Evolutionary conservation across 257 asterid genomes (phyloP).

Genomic region (Solanum sitiens): DNA sequence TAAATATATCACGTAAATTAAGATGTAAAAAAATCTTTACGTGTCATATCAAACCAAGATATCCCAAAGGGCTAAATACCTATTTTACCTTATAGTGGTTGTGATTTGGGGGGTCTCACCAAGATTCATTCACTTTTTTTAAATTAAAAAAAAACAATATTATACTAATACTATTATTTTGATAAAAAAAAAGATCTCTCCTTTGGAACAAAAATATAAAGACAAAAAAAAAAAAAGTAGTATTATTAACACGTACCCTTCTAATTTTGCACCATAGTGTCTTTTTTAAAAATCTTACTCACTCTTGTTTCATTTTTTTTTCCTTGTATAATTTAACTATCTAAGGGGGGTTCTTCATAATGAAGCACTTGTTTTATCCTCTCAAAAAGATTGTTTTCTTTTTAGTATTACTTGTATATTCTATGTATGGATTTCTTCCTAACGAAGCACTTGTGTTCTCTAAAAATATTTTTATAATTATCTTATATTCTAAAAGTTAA

Average conservation of each 20-base stretch:
- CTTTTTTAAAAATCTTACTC: not conserved
- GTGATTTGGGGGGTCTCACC: slow-evolving; percentile 33
- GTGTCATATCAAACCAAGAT: not conserved
- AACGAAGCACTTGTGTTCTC: not conserved
- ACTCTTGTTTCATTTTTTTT: not conserved
- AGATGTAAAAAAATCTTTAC: not conserved
- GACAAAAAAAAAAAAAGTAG: not conserved
- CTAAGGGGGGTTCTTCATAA: not conserved
- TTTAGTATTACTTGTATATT: not conserved
- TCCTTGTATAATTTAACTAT: not conserved
- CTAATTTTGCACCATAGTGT: not conserved
- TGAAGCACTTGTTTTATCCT: not conserved
- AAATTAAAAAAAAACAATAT: not conserved
- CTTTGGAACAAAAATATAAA: not conserved
- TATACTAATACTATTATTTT: not conserved
- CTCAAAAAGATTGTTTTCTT: not conserved
- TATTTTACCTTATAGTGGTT: slow-evolving; percentile 6
- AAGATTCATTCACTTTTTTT: not conserved
- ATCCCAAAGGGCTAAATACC: not conserved
- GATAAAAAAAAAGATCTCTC: not conserved
- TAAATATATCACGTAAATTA: not conserved
- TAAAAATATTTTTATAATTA: not conserved
- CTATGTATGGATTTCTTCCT: not conserved
- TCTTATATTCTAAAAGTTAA: not conserved
- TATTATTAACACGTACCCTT: not conserved